Conservation (phyloP, 2,329 filamentous ascomycete species). For the Chalaropsis ovoidea region DNA sequence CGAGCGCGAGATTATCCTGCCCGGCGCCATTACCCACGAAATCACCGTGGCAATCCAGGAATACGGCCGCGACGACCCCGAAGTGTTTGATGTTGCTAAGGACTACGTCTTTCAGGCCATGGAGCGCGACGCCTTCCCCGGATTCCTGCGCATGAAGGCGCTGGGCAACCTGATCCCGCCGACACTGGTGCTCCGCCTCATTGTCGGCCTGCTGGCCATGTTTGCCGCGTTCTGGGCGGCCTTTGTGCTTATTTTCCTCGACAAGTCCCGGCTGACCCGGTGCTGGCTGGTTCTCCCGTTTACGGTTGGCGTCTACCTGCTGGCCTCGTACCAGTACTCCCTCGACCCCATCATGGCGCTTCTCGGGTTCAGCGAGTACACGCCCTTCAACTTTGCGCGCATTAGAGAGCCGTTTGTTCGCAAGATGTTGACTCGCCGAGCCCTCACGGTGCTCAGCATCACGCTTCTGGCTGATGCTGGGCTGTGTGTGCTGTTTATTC, state of each 20-base stretch:
- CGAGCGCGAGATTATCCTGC: constrained; percentile 89
- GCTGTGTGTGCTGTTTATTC: constrained; percentile 82
- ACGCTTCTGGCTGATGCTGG: constrained; percentile 68
- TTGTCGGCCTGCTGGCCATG: constrained; percentile 73
- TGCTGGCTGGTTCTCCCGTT: constrained; percentile 91
- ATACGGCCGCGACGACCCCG: constrained; percentile 83
- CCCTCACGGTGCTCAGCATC: constrained; percentile 67
- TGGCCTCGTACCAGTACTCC: constrained; percentile 89
- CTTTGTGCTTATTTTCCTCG: constrained; percentile 85
- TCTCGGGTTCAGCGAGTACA: constrained; percentile 89
- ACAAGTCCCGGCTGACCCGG: constrained; percentile 61
- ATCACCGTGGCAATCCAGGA: constrained; percentile 85
- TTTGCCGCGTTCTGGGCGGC: constrained; percentile 91
- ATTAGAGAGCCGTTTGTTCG: constrained; percentile 88
- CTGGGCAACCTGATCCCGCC: constrained; percentile 90
- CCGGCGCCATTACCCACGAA: constrained; percentile 72
- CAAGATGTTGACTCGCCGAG: constrained; percentile 71
- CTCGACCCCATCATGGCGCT: constrained; percentile 86
- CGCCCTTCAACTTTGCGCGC: constrained; percentile 79
- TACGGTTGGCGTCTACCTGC: constrained; percentile 77
- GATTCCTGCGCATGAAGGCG: constrained; percentile 88
- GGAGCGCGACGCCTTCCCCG: constrained; percentile 98
- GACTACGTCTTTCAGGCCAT: constrained; percentile 99
- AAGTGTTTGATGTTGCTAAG: constrained; percentile 94
- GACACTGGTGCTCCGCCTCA: constrained; percentile 74